Evolutionary conservation across 2,329 filamentous ascomycete species (phyloP).

Genomic region (Hirsutella rhossiliensis): DNA sequence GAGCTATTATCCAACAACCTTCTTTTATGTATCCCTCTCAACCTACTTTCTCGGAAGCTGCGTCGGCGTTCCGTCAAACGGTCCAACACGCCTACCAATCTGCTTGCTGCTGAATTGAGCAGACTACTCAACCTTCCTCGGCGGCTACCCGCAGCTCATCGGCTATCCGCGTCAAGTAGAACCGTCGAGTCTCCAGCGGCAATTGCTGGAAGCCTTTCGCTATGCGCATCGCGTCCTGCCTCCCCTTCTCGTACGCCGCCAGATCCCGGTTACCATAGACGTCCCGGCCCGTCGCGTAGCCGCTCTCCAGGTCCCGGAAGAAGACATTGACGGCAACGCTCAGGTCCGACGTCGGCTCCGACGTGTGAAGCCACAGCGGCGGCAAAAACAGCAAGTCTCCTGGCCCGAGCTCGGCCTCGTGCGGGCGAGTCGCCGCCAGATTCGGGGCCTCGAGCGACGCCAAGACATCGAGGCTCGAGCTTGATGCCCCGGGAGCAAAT

Average conservation of each 20-base stretch:
- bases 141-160: slow-evolving; percentile 42
- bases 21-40: no score
- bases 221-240: slow-evolving; percentile 60
- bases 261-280: slow-evolving; percentile 84
- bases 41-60: no score
- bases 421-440: slow-evolving; percentile 43
- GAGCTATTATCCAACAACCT: no score
- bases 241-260: slow-evolving; percentile 70
- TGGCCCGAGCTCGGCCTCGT: slow-evolving; percentile 52
- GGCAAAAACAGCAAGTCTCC: slow-evolving; percentile 76
- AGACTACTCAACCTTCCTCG: background rate
- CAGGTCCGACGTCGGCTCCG: slow-evolving; percentile 40
- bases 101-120: no score
- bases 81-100: no score
- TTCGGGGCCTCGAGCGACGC: slow-evolving; percentile 26
- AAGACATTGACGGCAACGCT: slow-evolving; percentile 86
- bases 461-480: slow-evolving; percentile 67
- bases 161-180: slow-evolving; percentile 63
- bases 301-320: slow-evolving; percentile 57
- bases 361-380: slow-evolving; percentile 74
- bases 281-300: slow-evolving; percentile 65
- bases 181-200: slow-evolving; percentile 54
- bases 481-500: slow-evolving; percentile 67
- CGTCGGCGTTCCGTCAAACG: no score
- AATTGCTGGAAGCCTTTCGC: slow-evolving; percentile 50